A percentile compares a stretch with the other conserved stretches of the same genome.
phyloP scores from a whole-genome alignment of 2,329 filamentous ascomycete genomes.

The Aspergillus sp. region DNA sequence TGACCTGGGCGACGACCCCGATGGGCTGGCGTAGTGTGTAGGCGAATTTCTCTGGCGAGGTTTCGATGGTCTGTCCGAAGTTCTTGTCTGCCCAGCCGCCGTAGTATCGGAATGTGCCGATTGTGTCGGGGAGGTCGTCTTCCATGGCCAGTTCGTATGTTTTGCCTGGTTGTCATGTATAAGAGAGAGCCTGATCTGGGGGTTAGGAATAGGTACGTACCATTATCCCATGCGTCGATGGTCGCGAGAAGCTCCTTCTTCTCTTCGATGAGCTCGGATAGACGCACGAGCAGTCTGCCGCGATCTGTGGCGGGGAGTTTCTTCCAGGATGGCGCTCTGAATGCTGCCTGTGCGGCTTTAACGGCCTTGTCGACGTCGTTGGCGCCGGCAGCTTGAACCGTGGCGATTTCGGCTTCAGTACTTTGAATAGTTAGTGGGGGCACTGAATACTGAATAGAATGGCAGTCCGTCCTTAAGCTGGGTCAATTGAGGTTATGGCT shows the following conservation, averaged over 20 bases:
- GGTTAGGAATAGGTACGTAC: no score
- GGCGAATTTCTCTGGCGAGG: constrained; percentile 67
- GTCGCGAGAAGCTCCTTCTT: constrained; percentile 61
- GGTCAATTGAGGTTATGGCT: constrained; percentile 65
- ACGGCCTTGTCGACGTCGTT: constrained; percentile 59
- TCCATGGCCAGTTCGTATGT: constrained; percentile 64
- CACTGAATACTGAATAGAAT: constrained; percentile 30
- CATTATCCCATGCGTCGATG: constrained; percentile 75
- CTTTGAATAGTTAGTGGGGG: constrained; percentile 35
- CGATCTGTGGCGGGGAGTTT: constrained; percentile 66
- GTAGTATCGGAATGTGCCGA: constrained; percentile 68
- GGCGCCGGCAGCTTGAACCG: constrained; percentile 65
- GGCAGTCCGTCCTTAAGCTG: constrained; percentile 50
- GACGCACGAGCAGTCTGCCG: constrained; percentile 63
- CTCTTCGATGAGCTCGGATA: constrained; percentile 65
- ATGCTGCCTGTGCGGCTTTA: constrained; percentile 65
- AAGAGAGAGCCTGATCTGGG: no score
- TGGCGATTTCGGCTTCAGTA: constrained; percentile 64
- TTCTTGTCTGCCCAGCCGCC: constrained; percentile 79
- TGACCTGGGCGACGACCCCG: constrained; percentile 75
- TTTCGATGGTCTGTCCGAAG: constrained; percentile 72
- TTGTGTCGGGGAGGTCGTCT: constrained; percentile 63
- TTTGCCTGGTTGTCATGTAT: no score
- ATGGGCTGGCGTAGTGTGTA: constrained; percentile 76
- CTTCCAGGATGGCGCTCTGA: constrained; percentile 67